phyloP scores from a whole-genome alignment of 495 filamentous ascomycete species.

The Margaritispora aquatica region DNA sequence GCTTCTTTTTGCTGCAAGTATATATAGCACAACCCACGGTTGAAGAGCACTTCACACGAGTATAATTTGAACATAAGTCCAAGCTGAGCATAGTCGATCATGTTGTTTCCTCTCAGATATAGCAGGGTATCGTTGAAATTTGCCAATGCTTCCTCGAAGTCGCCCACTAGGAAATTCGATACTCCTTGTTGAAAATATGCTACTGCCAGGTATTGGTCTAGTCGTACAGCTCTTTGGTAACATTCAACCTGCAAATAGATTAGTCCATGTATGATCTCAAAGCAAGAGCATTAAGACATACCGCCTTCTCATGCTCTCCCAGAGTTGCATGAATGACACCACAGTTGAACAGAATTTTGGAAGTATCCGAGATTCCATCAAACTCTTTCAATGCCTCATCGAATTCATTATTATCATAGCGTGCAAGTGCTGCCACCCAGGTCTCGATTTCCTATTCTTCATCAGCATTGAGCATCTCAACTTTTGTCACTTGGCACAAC shows the following conservation, averaged over 20 bases:
- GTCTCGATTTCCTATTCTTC: slow-evolving; percentile 87
- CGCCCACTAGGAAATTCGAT: slow-evolving; percentile 93
- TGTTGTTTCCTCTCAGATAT: slow-evolving; percentile 91
- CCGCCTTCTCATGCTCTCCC: slow-evolving; percentile 93
- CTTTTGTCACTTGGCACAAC: slow-evolving; percentile 18
- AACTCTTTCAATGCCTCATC: slow-evolving; percentile 79
- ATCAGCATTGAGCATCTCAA: slow-evolving; percentile 11
- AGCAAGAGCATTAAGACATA: slow-evolving; percentile 40
- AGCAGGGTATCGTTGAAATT: slow-evolving; percentile 99
- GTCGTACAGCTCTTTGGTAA: slow-evolving; percentile 81
- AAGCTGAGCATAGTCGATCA: slow-evolving; percentile 97
- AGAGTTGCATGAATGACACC: slow-evolving; percentile 97
- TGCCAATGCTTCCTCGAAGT: slow-evolving; percentile 94
- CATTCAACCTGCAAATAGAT: slow-evolving; percentile 68
- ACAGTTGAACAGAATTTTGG: slow-evolving; percentile 98
- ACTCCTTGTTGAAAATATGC: slow-evolving; percentile 99
- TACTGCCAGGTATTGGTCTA: slow-evolving; percentile 93
- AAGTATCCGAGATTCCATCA: slow-evolving; percentile 84
- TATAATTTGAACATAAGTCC: slow-evolving; percentile 94
- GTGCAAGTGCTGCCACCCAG: slow-evolving; percentile 86
- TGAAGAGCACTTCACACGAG: slow-evolving; percentile 98
- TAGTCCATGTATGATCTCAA: slow-evolving; percentile 1
- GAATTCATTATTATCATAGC: slow-evolving; percentile 96
- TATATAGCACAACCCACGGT: slow-evolving; percentile 94
- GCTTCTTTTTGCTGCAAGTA: slow-evolving; percentile 87